Conservation (phyloP, 345 rosid species). For the Raphanus raphanistrum region DNA sequence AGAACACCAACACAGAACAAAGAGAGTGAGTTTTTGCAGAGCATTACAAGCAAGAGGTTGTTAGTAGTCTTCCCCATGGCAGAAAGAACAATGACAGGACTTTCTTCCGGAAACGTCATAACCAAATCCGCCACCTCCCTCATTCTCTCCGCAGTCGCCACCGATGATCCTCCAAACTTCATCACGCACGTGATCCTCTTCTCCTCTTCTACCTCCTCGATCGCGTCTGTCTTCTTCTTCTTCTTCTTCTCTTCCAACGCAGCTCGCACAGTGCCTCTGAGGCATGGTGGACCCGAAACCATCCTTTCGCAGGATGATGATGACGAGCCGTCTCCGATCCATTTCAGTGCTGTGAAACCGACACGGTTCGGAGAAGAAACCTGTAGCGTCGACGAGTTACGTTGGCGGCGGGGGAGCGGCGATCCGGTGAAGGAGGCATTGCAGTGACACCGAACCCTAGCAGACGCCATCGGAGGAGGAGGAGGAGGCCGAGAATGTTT, state of each 20-base stretch:
- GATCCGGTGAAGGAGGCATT: conserved; percentile 25
- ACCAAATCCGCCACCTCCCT: conserved; percentile 84
- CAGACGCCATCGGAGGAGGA: conserved; percentile 40
- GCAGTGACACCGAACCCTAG: conserved; percentile 36
- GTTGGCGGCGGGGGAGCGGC: conserved; percentile 10
- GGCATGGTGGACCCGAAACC: conserved; percentile 17
- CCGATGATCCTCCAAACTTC: conserved; percentile 98
- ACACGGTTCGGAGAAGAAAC: conserved; percentile 30
- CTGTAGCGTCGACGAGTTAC: conserved; percentile 36
- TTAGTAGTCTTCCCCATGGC: conserved; percentile 98
- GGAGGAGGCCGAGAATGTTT: not conserved
- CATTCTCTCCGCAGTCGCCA: conserved; percentile 85
- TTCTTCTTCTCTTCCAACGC: conserved; percentile 36
- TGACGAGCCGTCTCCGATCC: conserved; percentile 33
- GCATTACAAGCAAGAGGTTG: conserved; percentile 75
- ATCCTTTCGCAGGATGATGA: not conserved
- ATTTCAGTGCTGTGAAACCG: conserved; percentile 14
- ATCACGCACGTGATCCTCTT: conserved; percentile 72
- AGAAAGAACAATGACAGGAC: conserved; percentile 85
- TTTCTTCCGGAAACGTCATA: conserved; percentile 70
- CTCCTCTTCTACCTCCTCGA: conserved; percentile 34
- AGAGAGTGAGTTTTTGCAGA: not conserved
- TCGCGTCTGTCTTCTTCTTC: conserved; percentile 23
- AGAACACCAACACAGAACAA: not conserved
- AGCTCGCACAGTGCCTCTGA: conserved; percentile 26